Conservation (phyloP, 805 yeast genomes). For the Metschnikowia cerradonensis region DNA sequence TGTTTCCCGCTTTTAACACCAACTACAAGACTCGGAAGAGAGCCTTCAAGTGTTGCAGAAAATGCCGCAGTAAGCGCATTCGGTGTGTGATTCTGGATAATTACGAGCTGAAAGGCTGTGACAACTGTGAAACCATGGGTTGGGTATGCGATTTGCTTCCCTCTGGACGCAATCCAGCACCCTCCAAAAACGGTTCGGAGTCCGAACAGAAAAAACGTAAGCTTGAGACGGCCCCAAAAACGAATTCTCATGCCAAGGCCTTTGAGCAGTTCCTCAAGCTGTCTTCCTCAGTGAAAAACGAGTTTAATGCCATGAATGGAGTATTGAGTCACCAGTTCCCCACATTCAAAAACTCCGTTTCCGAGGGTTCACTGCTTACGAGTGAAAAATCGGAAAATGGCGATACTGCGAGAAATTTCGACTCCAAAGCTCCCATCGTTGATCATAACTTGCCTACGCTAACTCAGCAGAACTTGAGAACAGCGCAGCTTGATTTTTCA, state of each 20-base stretch:
- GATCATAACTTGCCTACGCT: constrained; percentile 1
- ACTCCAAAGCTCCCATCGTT: not conserved
- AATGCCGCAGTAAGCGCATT: constrained; percentile 33
- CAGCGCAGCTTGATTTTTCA: not conserved
- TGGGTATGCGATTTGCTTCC: constrained; percentile 17
- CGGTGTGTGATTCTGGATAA: constrained; percentile 19
- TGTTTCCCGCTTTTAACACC: constrained; percentile 41
- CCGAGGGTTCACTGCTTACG: not conserved
- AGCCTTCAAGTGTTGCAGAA: constrained; percentile 39
- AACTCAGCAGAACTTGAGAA: constrained; percentile 1
- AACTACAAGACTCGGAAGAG: constrained; percentile 39
- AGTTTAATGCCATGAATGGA: constrained; percentile 3
- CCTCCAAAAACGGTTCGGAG: not conserved
- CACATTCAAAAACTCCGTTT: not conserved
- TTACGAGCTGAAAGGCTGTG: constrained; percentile 22
- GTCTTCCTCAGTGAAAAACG: constrained; percentile 1
- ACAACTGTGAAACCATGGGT: constrained; percentile 17
- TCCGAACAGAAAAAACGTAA: not conserved
- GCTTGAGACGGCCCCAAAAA: not conserved
- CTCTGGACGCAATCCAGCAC: not conserved
- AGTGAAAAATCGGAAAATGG: not conserved
- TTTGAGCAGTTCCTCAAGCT: not conserved
- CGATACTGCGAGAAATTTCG: too few species aligned
- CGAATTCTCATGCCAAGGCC: not conserved
- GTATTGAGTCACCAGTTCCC: constrained; percentile 4